Conservation (phyloP, 805 yeast genomes). For the Kazachstania africana region DNA sequence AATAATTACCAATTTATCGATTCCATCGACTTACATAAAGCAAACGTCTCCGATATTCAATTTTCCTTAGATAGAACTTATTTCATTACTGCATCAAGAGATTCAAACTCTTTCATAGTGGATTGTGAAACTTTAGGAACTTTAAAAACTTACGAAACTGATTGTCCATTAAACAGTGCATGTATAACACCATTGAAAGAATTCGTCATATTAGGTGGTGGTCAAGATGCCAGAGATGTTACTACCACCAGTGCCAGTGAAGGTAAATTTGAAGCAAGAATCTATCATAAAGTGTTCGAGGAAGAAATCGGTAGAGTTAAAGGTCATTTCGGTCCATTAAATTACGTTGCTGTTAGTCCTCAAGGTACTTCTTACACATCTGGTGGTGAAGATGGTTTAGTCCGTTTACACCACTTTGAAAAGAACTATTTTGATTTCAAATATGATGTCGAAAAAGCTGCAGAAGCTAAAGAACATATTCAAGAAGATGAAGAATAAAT, state of each 20-base stretch:
- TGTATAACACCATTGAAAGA: constrained; percentile 89
- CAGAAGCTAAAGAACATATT: constrained; percentile 33
- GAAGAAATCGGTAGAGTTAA: constrained; percentile 95
- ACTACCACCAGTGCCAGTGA: constrained; percentile 90
- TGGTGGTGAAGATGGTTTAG: constrained; percentile 97
- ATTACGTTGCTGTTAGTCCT: constrained; percentile 88
- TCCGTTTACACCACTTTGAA: constrained; percentile 89
- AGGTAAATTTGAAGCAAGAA: constrained; percentile 94
- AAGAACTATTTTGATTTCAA: constrained; percentile 86
- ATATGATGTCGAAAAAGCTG: constrained; percentile 83
- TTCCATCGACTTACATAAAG: constrained; percentile 59
- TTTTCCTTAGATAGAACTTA: constrained; percentile 78
- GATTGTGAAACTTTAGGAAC: constrained; percentile 66
- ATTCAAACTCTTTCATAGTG: constrained; percentile 67
- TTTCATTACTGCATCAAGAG: constrained; percentile 87
- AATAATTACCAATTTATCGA: constrained; percentile 46
- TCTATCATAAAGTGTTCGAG: constrained; percentile 86
- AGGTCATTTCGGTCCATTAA: constrained; percentile 98
- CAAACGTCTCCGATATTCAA: constrained; percentile 77
- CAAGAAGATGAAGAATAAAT: constrained; percentile 9
- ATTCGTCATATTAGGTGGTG: constrained; percentile 91
- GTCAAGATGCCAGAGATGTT: constrained; percentile 97
- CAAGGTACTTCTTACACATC: constrained; percentile 88
- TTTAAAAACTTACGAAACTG: constrained; percentile 69
- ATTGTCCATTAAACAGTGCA: constrained; percentile 92